phyloP scores from a whole-genome alignment of 495 filamentous ascomycete genomes.

The Aspergillus hancockii region DNA sequence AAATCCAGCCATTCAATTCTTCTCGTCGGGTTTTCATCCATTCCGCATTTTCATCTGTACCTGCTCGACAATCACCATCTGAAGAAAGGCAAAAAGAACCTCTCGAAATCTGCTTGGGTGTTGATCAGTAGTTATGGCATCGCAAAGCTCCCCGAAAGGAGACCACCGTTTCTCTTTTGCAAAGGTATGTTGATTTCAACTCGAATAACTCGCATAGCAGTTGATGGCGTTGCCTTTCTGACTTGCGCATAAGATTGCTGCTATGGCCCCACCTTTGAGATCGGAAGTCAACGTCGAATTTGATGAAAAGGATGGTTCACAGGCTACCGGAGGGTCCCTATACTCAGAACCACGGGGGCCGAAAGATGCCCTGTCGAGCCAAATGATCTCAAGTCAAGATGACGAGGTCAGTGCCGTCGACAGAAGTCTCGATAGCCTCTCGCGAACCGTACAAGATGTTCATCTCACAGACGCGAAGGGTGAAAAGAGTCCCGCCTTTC shows the following conservation, averaged over 20 bases:
- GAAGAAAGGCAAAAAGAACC: slow-evolving; percentile 14
- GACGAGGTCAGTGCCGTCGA: slow-evolving; percentile 24
- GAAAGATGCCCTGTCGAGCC: slow-evolving; percentile 20
- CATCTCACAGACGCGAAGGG: slow-evolving; percentile 33
- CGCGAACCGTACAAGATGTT: slow-evolving; percentile 37
- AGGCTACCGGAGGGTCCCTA: slow-evolving; percentile 19
- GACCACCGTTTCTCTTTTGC: slow-evolving; percentile 47
- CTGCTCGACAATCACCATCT: slow-evolving; percentile 11
- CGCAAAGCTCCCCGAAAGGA: slow-evolving; percentile 30
- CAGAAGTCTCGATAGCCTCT: slow-evolving; percentile 34
- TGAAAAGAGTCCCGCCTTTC: slow-evolving; percentile 30
- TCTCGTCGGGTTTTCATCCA: slow-evolving; percentile 24
- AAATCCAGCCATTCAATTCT: slow-evolving; percentile 21
- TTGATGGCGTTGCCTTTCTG: slow-evolving; percentile 12
- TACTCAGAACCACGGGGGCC: slow-evolving; percentile 24
- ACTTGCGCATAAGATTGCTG: slow-evolving; percentile 38
- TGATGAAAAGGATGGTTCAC: slow-evolving; percentile 28
- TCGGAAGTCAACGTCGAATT: slow-evolving; percentile 29
- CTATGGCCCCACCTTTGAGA: slow-evolving; percentile 38
- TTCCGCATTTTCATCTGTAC: slow-evolving; percentile 22
- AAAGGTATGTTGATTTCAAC: slow-evolving; percentile 33
- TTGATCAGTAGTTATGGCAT: slow-evolving; percentile 36
- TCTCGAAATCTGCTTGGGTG: slow-evolving; percentile 13
- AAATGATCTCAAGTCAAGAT: slow-evolving; percentile 22
- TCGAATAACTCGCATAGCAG: background rate